These are phyloP conservation scores for Herpetomonas tarakana DNA, from an alignment of 208 protist species.

Conservation along the genomic window DNA sequence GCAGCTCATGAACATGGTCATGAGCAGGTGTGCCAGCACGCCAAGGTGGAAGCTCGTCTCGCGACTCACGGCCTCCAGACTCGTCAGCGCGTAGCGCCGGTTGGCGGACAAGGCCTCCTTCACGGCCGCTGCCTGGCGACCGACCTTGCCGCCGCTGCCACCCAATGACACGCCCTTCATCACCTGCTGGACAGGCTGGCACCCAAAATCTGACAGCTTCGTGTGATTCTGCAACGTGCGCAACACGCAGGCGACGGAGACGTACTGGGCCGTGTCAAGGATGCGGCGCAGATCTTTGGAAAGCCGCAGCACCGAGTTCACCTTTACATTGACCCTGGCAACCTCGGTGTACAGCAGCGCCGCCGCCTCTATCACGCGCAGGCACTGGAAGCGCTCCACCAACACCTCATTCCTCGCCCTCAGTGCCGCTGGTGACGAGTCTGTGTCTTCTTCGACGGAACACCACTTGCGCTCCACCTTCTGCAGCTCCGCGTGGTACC, in stretches of 20 bases:
- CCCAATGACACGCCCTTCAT: neutral
- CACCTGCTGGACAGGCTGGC: neutral
- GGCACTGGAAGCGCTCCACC: neutral
- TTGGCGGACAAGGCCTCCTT: neutral
- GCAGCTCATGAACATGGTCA: neutral
- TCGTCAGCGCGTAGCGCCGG: neutral
- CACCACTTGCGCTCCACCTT: neutral
- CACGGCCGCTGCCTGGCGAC: neutral
- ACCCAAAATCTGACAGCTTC: conserved; percentile 1
- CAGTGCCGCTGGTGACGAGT: neutral
- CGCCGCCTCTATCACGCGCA: conserved; percentile 2
- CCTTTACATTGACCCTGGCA: neutral
- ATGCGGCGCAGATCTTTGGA: conserved; percentile 4
- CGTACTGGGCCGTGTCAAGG: conserved; percentile 1
- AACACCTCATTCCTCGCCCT: neutral
- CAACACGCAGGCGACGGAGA: neutral
- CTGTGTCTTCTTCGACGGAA: neutral
- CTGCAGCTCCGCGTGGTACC: conserved; percentile 11
- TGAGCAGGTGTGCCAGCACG: neutral
- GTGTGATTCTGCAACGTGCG: neutral
- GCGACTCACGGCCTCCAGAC: neutral
- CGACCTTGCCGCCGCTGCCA: neutral
- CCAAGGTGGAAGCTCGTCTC: neutral
- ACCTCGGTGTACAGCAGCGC: conserved; percentile 3
- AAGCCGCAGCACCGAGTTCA: conserved; percentile 4